Percentiles rank a stretch among this genome's conserved stretches.
phyloP scores from a whole-genome alignment of 1,284 basidiomycete genomes.

The Phellopilus nigrolimitatus region DNA sequence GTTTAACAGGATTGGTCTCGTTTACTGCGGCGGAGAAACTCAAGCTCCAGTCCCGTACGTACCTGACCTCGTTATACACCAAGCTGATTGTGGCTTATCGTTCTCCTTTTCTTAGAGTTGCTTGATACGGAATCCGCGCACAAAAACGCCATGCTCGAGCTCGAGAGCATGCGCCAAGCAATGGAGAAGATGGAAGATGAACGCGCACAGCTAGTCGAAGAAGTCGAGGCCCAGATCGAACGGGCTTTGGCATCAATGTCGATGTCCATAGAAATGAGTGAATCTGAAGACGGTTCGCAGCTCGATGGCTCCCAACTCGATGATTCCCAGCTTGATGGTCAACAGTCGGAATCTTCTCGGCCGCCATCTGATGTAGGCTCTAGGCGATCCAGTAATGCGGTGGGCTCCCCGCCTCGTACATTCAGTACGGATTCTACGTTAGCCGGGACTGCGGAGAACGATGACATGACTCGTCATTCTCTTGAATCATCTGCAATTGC shows the following conservation, averaged over 20 bases:
- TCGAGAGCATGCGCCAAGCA: conserved; percentile 65
- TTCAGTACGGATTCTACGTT: conserved; percentile 34
- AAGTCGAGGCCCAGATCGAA: conserved; percentile 84
- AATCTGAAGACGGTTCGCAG: conserved; percentile 39
- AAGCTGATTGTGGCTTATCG: conserved; percentile 7
- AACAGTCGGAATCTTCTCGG: conserved; percentile 32
- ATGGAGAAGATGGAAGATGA: conserved; percentile 84
- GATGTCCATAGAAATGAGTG: conserved; percentile 69
- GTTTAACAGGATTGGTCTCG: conserved; percentile 72
- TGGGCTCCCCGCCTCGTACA: conserved; percentile 37
- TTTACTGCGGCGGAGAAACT: conserved; percentile 72
- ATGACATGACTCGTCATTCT: conserved; percentile 36
- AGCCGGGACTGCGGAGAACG: conserved; percentile 32
- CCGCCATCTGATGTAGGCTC: conserved; percentile 52
- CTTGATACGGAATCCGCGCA: conserved; percentile 71
- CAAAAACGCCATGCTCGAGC: conserved; percentile 60
- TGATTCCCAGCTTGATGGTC: conserved; percentile 9
- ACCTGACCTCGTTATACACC: conserved; percentile 4
- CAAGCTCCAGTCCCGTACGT: conserved; percentile 68
- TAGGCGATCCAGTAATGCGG: conserved; percentile 44
- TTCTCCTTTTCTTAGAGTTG: conserved; percentile 44
- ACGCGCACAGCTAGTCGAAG: conserved; percentile 80
- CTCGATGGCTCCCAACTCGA: conserved; percentile 6
- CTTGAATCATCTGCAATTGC: conserved; percentile 35
- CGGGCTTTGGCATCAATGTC: conserved; percentile 78